Base-by-base conservation (phyloP, 2,329 filamentous ascomycete species). In the Epichloe coenophiala region DNA sequence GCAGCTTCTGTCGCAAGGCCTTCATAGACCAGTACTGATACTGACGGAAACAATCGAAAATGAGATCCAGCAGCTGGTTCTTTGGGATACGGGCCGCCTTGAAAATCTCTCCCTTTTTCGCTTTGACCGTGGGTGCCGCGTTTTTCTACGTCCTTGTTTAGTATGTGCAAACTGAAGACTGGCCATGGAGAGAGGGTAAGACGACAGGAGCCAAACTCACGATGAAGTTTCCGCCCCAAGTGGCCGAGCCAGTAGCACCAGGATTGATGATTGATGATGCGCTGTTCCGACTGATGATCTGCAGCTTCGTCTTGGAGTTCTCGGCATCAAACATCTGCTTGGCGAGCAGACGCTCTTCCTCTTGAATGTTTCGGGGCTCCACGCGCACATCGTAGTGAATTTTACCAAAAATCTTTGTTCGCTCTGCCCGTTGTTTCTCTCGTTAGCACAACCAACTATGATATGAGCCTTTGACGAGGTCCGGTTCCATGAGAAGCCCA, bases 21-120 rank as follows among this genome's bases (percentile, higher is more conserved):
- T 88, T 90, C 75, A 97, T 86, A n/a, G 86, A 83, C 90, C 91
- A 98, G 68, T 93, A 97, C 59, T 84, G 82, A 74, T 86, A 95
- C 60, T 85, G 74, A 51, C 83, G 80, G 80, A 96, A 98, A 63
- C 83, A 85, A 46, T 77, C 71, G 72, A 91, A 89, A 54, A 98
- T 82, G 56, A 80, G 77, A 69, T 96, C 90, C 68, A 95, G 71
- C 55, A 98, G 81, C 61, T 93, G 85, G 73, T 88, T 84, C 66
- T 90, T 83, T 43, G 88, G 83, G 69, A 97, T 90, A 69, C 93
- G 90, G 36, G 88, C 86, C 31, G 87, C 84, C 72, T 97, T 96
- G 65, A 69, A 60, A 68, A 88, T 83, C 59, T 87, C 83, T 64
- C 78, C 71, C 68, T 79, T 82, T 66, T 83, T 75, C 54, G 75